A percentile compares a stretch with the other conserved stretches of the same genome.
These are phyloP conservation scores for Bremia lactucae DNA, from an alignment of 352 stramenopile genomes.

Conservation along the genomic window DNA sequence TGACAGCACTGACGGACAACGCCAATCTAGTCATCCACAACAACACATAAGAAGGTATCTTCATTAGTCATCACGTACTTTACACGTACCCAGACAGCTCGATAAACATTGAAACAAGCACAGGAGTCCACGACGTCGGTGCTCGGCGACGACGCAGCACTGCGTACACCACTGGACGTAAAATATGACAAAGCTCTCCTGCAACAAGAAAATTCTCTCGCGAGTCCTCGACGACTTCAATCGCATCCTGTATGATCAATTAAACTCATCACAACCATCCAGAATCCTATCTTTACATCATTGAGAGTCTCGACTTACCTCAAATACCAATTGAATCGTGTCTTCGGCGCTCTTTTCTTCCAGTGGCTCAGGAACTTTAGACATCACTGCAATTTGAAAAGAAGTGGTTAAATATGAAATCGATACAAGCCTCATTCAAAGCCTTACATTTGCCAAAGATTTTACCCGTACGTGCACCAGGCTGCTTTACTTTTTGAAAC, in stretches of 20 bases:
- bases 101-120: conserved; percentile 43
- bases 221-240: conserved; percentile 20
- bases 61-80: not conserved
- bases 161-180: conserved; percentile 63
- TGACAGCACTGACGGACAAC: conserved; percentile 42
- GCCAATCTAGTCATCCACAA: conserved; percentile 24
- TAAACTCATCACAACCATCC: no score
- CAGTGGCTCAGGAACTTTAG: no score
- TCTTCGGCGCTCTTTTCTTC: conserved; percentile 16
- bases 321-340: conserved; percentile 43
- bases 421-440: not conserved
- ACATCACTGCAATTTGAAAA: no score
- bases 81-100: conserved; percentile 43
- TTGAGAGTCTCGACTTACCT: conserved; percentile 14
- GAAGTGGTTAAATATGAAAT: no score
- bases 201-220: conserved; percentile 41
- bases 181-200: conserved; percentile 68
- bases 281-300: not conserved
- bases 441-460: conserved; percentile 40
- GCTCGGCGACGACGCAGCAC: conserved; percentile 45
- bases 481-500: conserved; percentile 55
- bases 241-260: conserved; percentile 33
- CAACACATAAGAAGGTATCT: no score
- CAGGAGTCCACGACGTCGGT: conserved; percentile 49
- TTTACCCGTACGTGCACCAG: conserved; percentile 57